A percentile compares a stretch with the other conserved stretches of the same genome.
phyloP scores from a whole-genome alignment of 176 grass and related monocot genomes.

The Oryza meyeriana region DNA sequence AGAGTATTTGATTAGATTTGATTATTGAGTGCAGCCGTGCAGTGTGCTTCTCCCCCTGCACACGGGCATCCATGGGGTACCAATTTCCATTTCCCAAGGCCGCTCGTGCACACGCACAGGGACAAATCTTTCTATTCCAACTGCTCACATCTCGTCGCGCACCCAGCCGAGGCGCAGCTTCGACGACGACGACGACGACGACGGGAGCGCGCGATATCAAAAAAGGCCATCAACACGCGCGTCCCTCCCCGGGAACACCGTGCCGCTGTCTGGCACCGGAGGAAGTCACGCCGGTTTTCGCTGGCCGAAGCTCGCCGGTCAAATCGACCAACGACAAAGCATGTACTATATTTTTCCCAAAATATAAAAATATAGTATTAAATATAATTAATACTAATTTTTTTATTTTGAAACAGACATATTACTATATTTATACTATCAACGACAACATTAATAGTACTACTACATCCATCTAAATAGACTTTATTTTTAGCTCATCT shows the following conservation, averaged over 20 bases:
- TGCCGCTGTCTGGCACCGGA: slow-evolving; percentile 26
- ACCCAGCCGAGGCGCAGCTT: slow-evolving; percentile 16
- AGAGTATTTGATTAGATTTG: too few relatives aligned
- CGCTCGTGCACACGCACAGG: slow-evolving; percentile 25
- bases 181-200: slow-evolving; percentile 11
- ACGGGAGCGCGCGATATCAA: background rate
- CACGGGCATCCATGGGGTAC: background rate
- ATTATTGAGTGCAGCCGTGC: background rate
- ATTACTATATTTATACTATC: too few relatives aligned
- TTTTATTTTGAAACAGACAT: too few relatives aligned
- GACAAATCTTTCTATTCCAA: slow-evolving; percentile 32
- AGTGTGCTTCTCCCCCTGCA: background rate
- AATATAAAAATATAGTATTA: too few relatives aligned
- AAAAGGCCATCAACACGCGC: slow-evolving; percentile 1
- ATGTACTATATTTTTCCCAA: too few relatives aligned
- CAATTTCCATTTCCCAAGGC: slow-evolving; percentile 22
- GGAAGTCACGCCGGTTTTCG: slow-evolving; percentile 39
- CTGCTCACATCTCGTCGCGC: background rate
- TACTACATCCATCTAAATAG: too few relatives aligned
- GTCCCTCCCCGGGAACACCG: slow-evolving; percentile 2
- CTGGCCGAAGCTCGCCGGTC: slow-evolving; percentile 47
- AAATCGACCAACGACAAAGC: slow-evolving; percentile 8
- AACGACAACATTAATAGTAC: background rate
- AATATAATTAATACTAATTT: too few relatives aligned
- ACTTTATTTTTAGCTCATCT: too few relatives aligned